Percentiles rank a stretch among this genome's conserved stretches.
phyloP scores from a whole-genome alignment of 2,329 filamentous ascomycete genomes.

The Aureobasidium sp. region DNA sequence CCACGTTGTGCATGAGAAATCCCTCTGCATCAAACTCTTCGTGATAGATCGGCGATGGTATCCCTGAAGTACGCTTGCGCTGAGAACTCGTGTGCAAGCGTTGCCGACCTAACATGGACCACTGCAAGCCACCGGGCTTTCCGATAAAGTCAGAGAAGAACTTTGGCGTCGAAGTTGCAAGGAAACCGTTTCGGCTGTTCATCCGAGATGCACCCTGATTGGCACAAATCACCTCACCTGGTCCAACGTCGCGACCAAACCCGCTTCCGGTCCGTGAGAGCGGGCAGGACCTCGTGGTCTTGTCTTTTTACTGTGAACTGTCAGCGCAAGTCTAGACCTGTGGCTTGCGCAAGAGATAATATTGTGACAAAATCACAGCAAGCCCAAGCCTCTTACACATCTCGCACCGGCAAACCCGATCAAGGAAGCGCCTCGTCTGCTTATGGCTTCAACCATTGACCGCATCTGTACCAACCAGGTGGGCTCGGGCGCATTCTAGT shows the following conservation, averaged over 20 bases:
- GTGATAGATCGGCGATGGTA: background rate
- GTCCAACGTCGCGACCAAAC: background rate
- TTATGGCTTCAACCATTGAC: conserved; percentile 1
- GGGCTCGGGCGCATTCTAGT: background rate
- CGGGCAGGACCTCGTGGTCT: background rate
- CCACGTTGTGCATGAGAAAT: background rate
- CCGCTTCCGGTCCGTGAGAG: background rate
- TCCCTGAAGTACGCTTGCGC: conserved; percentile 4
- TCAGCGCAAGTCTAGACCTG: conserved; percentile 1
- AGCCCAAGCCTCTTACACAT: background rate
- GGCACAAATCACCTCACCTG: background rate
- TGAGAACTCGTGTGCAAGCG: background rate
- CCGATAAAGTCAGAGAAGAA: conserved; percentile 4
- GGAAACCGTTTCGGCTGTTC: background rate
- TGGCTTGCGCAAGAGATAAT: conserved; percentile 7
- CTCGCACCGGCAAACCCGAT: background rate
- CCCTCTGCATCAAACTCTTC: background rate
- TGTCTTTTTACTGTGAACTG: background rate
- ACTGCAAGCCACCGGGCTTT: conserved; percentile 1
- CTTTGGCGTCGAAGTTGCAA: background rate
- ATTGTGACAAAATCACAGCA: background rate
- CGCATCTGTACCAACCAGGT: background rate
- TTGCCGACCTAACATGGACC: background rate
- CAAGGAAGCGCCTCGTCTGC: background rate
- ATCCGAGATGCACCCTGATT: background rate